These are phyloP conservation scores for Theileria equi DNA, from an alignment of 169 alveolate genomes.

Conservation along the genomic window DNA sequence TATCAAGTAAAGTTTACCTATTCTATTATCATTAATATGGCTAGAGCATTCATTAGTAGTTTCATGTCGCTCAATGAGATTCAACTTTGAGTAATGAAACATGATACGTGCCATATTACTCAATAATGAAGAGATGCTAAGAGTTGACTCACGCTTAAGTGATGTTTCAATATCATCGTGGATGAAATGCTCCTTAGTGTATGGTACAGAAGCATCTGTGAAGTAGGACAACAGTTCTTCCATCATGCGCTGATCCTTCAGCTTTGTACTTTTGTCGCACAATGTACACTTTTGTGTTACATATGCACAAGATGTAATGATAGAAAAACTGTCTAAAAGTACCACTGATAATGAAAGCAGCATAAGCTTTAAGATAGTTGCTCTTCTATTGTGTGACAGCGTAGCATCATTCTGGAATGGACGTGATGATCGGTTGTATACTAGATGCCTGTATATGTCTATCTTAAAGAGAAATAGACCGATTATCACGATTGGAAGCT, in stretches of 20 bases:
- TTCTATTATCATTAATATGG: background rate
- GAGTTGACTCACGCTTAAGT: background rate
- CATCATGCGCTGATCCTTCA: background rate
- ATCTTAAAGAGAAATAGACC: constrained; percentile 42
- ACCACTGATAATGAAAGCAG: background rate
- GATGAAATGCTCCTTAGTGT: background rate
- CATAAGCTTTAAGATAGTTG: background rate
- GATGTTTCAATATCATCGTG: background rate
- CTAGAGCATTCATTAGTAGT: background rate
- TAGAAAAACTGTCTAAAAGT: constrained; percentile 1
- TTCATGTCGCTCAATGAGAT: background rate
- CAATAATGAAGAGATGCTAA: background rate
- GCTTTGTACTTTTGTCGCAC: background rate
- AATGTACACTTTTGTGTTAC: background rate
- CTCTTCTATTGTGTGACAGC: too few species aligned
- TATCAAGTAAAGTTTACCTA: background rate
- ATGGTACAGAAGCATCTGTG: background rate
- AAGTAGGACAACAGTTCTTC: background rate
- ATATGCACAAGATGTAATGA: background rate
- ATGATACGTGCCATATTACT: background rate
- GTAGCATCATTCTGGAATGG: background rate
- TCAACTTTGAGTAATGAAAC: background rate
- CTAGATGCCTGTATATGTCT: constrained; percentile 42
- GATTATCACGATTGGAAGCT: constrained; percentile 30
- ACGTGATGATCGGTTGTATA: constrained; percentile 23